phyloP scores from a whole-genome alignment of 305 asterid species.

The Vinca major region DNA sequence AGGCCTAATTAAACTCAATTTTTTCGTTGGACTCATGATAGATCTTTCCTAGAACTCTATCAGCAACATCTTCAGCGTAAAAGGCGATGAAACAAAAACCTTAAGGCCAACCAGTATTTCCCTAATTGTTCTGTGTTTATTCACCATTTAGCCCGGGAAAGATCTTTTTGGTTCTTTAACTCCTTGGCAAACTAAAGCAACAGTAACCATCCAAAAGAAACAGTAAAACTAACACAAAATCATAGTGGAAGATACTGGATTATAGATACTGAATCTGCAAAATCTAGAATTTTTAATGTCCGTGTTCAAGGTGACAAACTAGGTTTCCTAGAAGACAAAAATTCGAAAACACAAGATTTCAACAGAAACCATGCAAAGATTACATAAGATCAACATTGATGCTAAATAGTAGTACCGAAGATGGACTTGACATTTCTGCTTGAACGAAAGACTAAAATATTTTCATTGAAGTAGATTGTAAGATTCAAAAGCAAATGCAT shows the following conservation, averaged over 20 bases:
- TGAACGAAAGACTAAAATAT: neutral
- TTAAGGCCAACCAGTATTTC: too few relatives aligned
- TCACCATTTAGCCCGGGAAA: too few relatives aligned
- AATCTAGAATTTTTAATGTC: neutral
- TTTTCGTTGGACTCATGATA: too few relatives aligned
- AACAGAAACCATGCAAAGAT: too few relatives aligned
- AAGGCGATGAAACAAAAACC: too few relatives aligned
- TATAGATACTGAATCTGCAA: neutral
- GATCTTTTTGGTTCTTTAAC: too few relatives aligned
- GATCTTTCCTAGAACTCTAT: too few relatives aligned
- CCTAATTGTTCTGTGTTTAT: too few relatives aligned
- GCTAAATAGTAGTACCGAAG: neutral
- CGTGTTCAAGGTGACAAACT: neutral
- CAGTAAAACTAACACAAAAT: neutral
- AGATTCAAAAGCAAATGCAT: neutral
- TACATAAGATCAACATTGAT: neutral
- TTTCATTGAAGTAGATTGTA: neutral
- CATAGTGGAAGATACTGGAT: neutral
- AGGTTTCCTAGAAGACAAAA: neutral
- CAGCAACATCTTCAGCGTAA: too few relatives aligned
- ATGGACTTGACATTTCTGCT: neutral
- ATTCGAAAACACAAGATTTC: neutral
- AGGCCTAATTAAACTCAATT: too few relatives aligned
- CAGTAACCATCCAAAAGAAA: neutral
- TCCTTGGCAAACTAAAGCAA: too few relatives aligned